phyloP scores from a whole-genome alignment of 352 stramenopile species.

The Pythium rhizo-oryzae region DNA sequence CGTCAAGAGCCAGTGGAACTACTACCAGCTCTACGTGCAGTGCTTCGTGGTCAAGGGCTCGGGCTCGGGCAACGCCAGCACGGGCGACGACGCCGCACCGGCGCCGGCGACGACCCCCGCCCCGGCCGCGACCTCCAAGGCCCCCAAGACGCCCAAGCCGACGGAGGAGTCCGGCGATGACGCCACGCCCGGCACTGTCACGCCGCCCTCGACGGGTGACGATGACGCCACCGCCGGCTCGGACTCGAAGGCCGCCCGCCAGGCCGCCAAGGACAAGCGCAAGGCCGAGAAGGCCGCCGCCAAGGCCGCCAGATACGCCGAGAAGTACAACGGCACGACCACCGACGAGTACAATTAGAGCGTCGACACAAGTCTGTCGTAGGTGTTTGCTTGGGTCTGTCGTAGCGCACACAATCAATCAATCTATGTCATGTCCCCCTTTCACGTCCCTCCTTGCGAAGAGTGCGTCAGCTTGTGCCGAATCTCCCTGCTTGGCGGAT shows the following conservation, averaged over 20 bases:
- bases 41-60: constrained; percentile 31
- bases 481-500: too few relatives aligned
- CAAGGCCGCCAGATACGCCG: constrained; percentile 14
- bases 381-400: too few relatives aligned
- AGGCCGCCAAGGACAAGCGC: constrained; percentile 16
- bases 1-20: constrained; percentile 31
- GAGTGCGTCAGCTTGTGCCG: too few relatives aligned
- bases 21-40: constrained; percentile 35
- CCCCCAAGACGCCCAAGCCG: background rate
- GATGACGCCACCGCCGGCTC: background rate
- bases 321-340: background rate
- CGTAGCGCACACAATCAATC: too few relatives aligned
- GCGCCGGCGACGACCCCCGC: background rate
- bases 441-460: too few relatives aligned
- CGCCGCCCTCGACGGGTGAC: background rate
- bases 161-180: background rate
- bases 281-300: constrained; percentile 16
- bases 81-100: constrained; percentile 1
- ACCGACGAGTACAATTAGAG: too few relatives aligned
- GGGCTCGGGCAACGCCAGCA: background rate
- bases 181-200: constrained; percentile 11
- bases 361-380: too few relatives aligned
- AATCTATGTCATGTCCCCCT: too few relatives aligned
- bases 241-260: constrained; percentile 11
- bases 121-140: background rate